Evolutionary conservation across 306 rosid species (phyloP), one percentile per base, ranked within the genome.

Genomic region (Dryas drummondii): DNA sequence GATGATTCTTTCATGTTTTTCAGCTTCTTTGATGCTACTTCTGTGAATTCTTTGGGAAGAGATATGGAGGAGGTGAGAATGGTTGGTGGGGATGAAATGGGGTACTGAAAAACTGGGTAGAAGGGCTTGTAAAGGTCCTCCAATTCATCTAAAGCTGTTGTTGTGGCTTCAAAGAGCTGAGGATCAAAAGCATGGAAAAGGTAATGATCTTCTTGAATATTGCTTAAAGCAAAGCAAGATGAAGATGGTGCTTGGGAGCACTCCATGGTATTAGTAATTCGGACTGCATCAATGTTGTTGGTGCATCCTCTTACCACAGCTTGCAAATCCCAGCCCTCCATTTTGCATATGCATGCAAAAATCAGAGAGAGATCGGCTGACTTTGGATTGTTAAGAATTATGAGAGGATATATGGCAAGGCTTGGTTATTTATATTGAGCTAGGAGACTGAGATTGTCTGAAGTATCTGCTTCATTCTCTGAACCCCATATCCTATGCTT

Each of bases 281-380:
- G 37, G 37, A 32, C 49, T 41, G 76, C 76, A 75, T 81, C 87
- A 50, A 47, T 26, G 48, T 5, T 59, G 53, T 10, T 66, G 4
- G 2, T 76, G 84, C 73, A 68, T 17, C 98, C 97, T 81, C 87
- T 85, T 22, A 91, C 94, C 60, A 93, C 81, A 48, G 97, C 92
- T 47, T 90, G 92, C 88, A 94, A 87, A 80, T 86, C 99, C 97
- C 99, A 94, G 50, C 86, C 90, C 79, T 88, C 92, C 77, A 85
- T 79, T 0, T 22, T 22, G 22, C 22, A 66, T 26, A 54, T 4
- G 71, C 82, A 32, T 1, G 37, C 2, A 32, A 78, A 71, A 51
- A 46, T 75, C 85, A 70, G 13, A 72, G 44, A 37, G 47, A n/a
- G 59, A 40, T 22, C 68, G 48, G 64, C 71, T 84, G 71, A 60